Percentiles rank a stretch among this genome's conserved stretches.
phyloP scores from a whole-genome alignment of 2,329 filamentous ascomycete species.

The Fusarium chuoi region DNA sequence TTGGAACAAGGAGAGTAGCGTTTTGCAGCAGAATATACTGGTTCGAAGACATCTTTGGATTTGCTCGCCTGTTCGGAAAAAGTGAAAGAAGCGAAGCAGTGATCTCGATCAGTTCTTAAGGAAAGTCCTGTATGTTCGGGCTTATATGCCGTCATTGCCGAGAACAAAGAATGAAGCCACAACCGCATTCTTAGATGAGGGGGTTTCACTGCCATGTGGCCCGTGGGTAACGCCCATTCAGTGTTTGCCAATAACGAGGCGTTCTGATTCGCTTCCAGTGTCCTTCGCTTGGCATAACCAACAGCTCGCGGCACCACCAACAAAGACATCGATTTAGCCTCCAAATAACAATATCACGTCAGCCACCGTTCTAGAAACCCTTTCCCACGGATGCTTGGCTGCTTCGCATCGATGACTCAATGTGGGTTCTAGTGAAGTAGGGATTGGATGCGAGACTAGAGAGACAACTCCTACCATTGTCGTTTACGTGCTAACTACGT shows the following conservation, averaged over 20 bases:
- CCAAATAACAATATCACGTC: not conserved
- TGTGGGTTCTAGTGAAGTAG: not conserved
- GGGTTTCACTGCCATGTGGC: not conserved
- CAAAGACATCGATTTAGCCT: not conserved
- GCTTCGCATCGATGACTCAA: not conserved
- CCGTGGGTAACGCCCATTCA: not conserved
- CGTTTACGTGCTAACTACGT: not conserved
- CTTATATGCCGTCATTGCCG: not conserved
- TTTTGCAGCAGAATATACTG: not conserved
- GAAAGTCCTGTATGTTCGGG: rapidly evolving
- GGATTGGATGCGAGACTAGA: not conserved
- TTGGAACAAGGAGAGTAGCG: slow-evolving; percentile 5
- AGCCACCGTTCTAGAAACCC: not conserved
- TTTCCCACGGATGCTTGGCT: not conserved
- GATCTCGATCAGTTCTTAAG: rapidly evolving
- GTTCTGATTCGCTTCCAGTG: not conserved
- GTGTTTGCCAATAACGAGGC: not conserved
- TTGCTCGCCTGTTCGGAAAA: rapidly evolving
- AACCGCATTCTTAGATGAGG: not conserved
- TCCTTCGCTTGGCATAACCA: not conserved
- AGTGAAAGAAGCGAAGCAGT: too few relatives aligned
- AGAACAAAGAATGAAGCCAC: not conserved
- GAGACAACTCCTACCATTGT: rapidly evolving
- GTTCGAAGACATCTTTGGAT: not conserved
- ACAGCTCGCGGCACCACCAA: not conserved